Conservation (phyloP, 1,284 basidiomycete species). For the Moniliella sp. region DNA sequence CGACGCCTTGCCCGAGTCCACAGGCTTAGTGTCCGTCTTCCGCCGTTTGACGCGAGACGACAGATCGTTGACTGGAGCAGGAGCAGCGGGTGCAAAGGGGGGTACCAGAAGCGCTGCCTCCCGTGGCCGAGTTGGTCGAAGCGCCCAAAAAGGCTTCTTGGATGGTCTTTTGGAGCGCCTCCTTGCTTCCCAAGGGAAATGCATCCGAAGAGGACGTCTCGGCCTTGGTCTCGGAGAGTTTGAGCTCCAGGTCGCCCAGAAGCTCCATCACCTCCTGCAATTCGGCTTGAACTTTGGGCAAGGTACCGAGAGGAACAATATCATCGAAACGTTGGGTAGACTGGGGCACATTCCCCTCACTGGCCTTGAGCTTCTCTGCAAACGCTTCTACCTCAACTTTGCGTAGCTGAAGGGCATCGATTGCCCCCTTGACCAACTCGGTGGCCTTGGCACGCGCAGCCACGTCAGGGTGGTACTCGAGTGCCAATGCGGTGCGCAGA, state of each 20-base stretch:
- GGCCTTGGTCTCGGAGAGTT: slow-evolving; percentile 15
- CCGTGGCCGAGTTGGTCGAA: slow-evolving; percentile 2
- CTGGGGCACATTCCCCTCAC: slow-evolving; percentile 1
- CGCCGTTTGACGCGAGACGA: slow-evolving; percentile 22
- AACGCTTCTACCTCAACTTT: slow-evolving; percentile 1
- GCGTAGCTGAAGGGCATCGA: slow-evolving; percentile 6
- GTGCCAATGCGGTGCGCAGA: slow-evolving; percentile 23
- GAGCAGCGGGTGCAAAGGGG: slow-evolving; percentile 2
- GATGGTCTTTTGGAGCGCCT: slow-evolving; percentile 22
- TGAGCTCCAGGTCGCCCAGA: slow-evolving; percentile 20
- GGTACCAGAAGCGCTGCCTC: background rate
- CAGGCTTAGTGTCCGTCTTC: too few relatives aligned
- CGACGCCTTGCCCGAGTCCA: too few relatives aligned
- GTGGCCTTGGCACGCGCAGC: slow-evolving; percentile 10
- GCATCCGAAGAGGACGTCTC: slow-evolving; percentile 1
- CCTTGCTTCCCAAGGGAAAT: slow-evolving; percentile 9
- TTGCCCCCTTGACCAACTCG: slow-evolving; percentile 14
- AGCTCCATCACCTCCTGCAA: slow-evolving; percentile 18
- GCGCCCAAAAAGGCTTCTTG: slow-evolving; percentile 25
- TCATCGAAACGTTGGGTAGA: slow-evolving; percentile 11
- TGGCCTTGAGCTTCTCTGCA: slow-evolving; percentile 2
- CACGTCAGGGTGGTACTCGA: slow-evolving; percentile 26
- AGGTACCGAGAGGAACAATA: slow-evolving; percentile 8
- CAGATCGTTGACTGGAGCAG: slow-evolving; percentile 16
- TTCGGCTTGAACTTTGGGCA: slow-evolving; percentile 10